These are phyloP conservation scores for Elsinoe ampelina DNA, from an alignment of 2,329 filamentous ascomycete genomes.

Conservation along the genomic window DNA sequence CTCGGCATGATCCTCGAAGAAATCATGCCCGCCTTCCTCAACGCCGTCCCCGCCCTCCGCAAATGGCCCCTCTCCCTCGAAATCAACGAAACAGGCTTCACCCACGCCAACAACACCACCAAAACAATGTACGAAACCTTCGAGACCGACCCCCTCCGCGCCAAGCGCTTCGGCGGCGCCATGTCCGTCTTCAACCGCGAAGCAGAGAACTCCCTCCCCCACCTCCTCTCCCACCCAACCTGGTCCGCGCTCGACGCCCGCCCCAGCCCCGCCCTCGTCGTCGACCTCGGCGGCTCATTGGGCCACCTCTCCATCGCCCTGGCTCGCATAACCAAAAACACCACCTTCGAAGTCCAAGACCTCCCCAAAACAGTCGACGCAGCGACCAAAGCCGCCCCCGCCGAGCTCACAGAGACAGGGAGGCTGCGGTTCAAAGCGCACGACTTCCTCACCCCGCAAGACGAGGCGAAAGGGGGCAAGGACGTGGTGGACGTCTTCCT, in stretches of 20 bases:
- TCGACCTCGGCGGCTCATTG: constrained; percentile 17
- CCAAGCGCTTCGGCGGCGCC: constrained; percentile 15
- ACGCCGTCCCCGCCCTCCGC: constrained; percentile 8
- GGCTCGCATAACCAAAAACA: constrained; percentile 12
- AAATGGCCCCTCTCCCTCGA: constrained; percentile 8
- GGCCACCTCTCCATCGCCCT: constrained; percentile 14
- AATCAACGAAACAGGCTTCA: constrained; percentile 11
- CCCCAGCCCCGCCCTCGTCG: constrained; percentile 9
- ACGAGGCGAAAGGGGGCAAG: constrained; percentile 11
- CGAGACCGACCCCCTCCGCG: neutral
- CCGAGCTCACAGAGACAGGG: constrained; percentile 15
- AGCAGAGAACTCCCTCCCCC: constrained; percentile 12
- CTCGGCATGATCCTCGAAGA: constrained; percentile 11
- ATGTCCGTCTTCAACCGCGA: constrained; percentile 16
- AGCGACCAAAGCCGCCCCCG: constrained; percentile 14
- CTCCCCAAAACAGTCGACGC: constrained; percentile 17
- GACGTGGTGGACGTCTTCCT: constrained; percentile 20
- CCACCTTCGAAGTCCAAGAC: constrained; percentile 19
- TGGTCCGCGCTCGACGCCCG: constrained; percentile 12
- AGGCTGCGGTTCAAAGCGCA: constrained; percentile 19
- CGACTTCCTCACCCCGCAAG: constrained; percentile 21
- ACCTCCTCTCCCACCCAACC: constrained; percentile 14
- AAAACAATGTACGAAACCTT: constrained; percentile 15
- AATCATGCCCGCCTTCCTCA: constrained; percentile 12
- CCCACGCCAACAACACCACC: constrained; percentile 11